Base-by-base conservation (phyloP, 306 rosid species). In the Fagus crenata region DNA sequence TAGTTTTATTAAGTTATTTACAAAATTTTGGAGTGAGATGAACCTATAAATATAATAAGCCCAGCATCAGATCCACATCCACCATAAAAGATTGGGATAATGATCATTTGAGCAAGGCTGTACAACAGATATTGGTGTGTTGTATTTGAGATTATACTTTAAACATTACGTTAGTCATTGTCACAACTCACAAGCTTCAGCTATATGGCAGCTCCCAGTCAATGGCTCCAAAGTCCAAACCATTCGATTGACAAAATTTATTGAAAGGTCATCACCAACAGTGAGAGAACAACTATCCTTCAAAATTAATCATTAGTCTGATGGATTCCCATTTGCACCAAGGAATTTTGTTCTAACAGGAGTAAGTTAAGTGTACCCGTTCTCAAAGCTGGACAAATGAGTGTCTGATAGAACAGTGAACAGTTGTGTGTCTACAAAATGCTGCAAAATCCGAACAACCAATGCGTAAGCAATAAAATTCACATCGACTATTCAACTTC, bases 371-470 rank as follows among this genome's bases (percentile, higher is more conserved):
- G 83, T 75, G 53, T 76, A 49, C 1, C 92, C 97, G 33, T 83
- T 88, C 87, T 94, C 98, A 36, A 90, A 85, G 86, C 85, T 90
- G 73, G 96, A 87, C 73, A 94, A 72, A 74, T 89, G 96, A 81
- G 91, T 75, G 81, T 94, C 96, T 49, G 97, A 88, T 39, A 94
- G 86, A 85, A 85, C 95, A 15, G 85, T 81, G 84, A 95, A 95
- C 78, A 92, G 84, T 75, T 95, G 98, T 22, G 98, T 92, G 80
- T 92, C 97, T 76, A 90, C 95, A 68, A 95, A 85, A 49, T 80
- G 89, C 98, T 95, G 92, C 84, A 85, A 67, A 74, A 79, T 49
- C 67, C 61, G 68, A 78, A 55, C 33, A 58, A 56, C 40, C 69
- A 77, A 74, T 32, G 53, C 77, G 77, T 35, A 31, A 79, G 77